phyloP scores from a whole-genome alignment of 1,139 yeast species.

The Scheffersomyces lignicola region DNA sequence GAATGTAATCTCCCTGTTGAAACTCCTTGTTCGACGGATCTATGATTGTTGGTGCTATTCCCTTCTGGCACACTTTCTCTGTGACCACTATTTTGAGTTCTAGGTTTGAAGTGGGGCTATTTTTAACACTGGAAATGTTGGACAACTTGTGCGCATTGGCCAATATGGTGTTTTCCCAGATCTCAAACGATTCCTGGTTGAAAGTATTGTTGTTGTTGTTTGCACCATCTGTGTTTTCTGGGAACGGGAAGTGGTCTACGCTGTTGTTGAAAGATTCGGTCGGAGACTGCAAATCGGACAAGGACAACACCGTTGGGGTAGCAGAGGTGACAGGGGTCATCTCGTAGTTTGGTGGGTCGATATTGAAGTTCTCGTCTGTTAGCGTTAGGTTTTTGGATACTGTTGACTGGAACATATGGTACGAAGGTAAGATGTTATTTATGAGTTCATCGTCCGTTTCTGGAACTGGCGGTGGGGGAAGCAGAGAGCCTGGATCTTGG shows the following conservation, averaged over 20 bases:
- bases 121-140: slow-evolving; percentile 30
- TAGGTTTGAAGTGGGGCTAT: slow-evolving; percentile 26
- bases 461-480: neutral
- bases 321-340: slow-evolving; percentile 32
- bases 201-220: slow-evolving; percentile 8
- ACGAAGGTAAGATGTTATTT: slow-evolving; percentile 46
- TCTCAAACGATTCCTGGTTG: slow-evolving; percentile 29
- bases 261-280: neutral
- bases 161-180: slow-evolving; percentile 46
- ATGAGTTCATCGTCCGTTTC: slow-evolving; percentile 31
- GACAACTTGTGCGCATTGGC: slow-evolving; percentile 45
- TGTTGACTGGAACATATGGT: slow-evolving; percentile 48
- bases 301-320: slow-evolving; percentile 14
- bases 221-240: neutral
- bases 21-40: slow-evolving; percentile 32
- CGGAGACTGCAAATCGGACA: slow-evolving; percentile 20
- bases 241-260: slow-evolving; percentile 3
- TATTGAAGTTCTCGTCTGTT: slow-evolving; percentile 39
- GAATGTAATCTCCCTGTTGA: slow-evolving; percentile 41
- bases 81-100: slow-evolving; percentile 37
- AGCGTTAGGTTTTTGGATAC: slow-evolving; percentile 40
- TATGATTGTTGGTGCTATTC: slow-evolving; percentile 32
- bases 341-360: slow-evolving; percentile 47
- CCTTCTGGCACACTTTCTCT: slow-evolving; percentile 44
- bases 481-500: neutral